Evolutionary conservation across 352 stramenopile species (phyloP).

Genomic region (Pythium angustatum): DNA sequence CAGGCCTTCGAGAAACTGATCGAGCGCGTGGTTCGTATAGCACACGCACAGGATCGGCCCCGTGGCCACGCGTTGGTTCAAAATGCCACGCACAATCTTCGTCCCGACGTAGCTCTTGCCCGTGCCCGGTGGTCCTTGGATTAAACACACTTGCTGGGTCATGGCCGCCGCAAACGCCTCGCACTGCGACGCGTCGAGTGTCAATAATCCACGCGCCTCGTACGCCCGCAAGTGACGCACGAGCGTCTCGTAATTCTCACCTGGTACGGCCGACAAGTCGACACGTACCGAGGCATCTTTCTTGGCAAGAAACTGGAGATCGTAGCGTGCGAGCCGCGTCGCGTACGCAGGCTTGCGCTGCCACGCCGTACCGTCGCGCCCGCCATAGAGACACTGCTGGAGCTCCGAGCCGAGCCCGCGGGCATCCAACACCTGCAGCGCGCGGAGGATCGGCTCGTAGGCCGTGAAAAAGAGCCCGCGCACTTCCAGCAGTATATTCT

Average conservation of each 20-base stretch:
- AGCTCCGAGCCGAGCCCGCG: conserved; percentile 31
- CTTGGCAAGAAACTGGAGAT: conserved; percentile 19
- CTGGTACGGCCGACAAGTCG: conserved; percentile 4
- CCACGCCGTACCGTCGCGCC: conserved; percentile 16
- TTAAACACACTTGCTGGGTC: conserved; percentile 66
- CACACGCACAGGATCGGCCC: conserved; percentile 80
- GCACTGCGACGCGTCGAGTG: conserved; percentile 58
- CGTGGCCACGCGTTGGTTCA: conserved; percentile 34
- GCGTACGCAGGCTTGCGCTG: conserved; percentile 22
- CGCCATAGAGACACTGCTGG: conserved; percentile 39
- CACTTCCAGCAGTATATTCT: conserved; percentile 48
- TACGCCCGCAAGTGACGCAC: conserved; percentile 3
- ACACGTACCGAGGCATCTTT: neutral
- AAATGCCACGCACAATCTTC: conserved; percentile 70
- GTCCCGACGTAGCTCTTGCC: conserved; percentile 87
- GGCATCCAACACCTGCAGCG: conserved; percentile 35
- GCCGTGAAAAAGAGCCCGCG: conserved; percentile 52
- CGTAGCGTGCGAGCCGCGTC: neutral
- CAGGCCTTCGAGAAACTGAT: conserved; percentile 89
- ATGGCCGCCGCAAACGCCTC: conserved; percentile 70
- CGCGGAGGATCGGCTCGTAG: conserved; percentile 50
- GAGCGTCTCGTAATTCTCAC: conserved; percentile 4
- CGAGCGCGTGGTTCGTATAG: conserved; percentile 91
- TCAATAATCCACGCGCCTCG: conserved; percentile 23
- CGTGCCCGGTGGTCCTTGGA: conserved; percentile 80